These are phyloP conservation scores for Mollisiaceae sp. DNA, from an alignment of 2,329 filamentous ascomycete species.

Conservation along the genomic window DNA sequence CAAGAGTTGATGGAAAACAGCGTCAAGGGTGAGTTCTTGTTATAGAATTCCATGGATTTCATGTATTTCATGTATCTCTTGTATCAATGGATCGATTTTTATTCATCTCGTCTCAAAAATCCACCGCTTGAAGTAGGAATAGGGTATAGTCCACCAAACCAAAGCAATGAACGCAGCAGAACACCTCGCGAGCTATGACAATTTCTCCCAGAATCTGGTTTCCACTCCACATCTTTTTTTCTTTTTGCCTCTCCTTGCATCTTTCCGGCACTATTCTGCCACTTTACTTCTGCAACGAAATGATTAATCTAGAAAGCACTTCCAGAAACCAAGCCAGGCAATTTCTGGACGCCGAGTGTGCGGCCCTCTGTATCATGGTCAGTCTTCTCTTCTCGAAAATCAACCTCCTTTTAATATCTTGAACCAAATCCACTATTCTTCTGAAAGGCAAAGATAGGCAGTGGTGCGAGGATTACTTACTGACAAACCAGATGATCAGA, in stretches of 20 bases:
- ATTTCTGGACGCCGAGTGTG: slow-evolving; percentile 20
- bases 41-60: too few species aligned
- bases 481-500: slow-evolving; percentile 35
- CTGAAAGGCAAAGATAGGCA: background rate
- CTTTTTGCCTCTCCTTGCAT: background rate
- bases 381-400: background rate
- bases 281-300: background rate
- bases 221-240: background rate
- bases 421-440: background rate
- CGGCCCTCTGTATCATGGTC: slow-evolving; percentile 21
- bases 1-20: too few species aligned
- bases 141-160: background rate
- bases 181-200: too few species aligned
- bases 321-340: slow-evolving; percentile 19
- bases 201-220: background rate
- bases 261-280: background rate
- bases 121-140: background rate
- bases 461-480: slow-evolving; percentile 28
- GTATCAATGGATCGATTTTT: too few species aligned
- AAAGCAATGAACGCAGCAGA: background rate
- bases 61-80: too few species aligned
- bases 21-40: too few species aligned
- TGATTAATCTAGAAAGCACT: background rate
- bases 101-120: too few species aligned
- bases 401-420: background rate